A percentile compares a stretch with the other conserved stretches of the same genome.
phyloP scores from a whole-genome alignment of 2,329 filamentous ascomycete genomes.

The Ophiostoma sp. region DNA sequence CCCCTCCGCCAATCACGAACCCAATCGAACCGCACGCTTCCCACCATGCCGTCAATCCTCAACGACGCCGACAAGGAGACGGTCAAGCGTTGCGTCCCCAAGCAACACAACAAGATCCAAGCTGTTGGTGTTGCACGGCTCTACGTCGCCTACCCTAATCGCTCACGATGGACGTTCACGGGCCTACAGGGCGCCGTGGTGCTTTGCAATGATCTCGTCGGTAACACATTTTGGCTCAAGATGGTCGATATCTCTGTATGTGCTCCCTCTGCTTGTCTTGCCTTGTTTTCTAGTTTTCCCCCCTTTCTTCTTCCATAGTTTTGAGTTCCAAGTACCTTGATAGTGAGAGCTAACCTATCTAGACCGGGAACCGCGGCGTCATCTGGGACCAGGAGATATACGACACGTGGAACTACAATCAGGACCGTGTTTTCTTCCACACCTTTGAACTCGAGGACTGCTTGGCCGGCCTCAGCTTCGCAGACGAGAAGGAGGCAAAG shows the following conservation, averaged over 20 bases:
- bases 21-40: background rate
- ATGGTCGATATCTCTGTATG: slow-evolving; percentile 91
- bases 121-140: slow-evolving; percentile 89
- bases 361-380: slow-evolving; percentile 71
- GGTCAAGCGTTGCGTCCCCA: slow-evolving; percentile 90
- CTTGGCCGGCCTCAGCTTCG: slow-evolving; percentile 82
- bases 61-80: slow-evolving; percentile 93
- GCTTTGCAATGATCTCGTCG: slow-evolving; percentile 87
- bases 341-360: slow-evolving; percentile 22
- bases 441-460: slow-evolving; percentile 94
- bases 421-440: slow-evolving; percentile 96
- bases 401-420: slow-evolving; percentile 90
- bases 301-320: too few relatives aligned
- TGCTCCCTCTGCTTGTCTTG: background rate
- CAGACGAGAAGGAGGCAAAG: slow-evolving; percentile 95
- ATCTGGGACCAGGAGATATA: slow-evolving; percentile 98
- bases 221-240: slow-evolving; percentile 96
- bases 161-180: slow-evolving; percentile 84
- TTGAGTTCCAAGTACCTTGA: too few relatives aligned
- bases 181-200: slow-evolving; percentile 88
- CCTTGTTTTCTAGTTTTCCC: too few relatives aligned
- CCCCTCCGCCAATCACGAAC: background rate
- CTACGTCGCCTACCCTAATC: slow-evolving; percentile 86
- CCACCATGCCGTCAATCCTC: slow-evolving; percentile 60
- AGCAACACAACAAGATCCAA: slow-evolving; percentile 94